Percentiles rank a stretch among this genome's conserved stretches.
These are phyloP conservation scores for Citrus sp. DNA, from an alignment of 345 rosid species.

Conservation along the genomic window DNA sequence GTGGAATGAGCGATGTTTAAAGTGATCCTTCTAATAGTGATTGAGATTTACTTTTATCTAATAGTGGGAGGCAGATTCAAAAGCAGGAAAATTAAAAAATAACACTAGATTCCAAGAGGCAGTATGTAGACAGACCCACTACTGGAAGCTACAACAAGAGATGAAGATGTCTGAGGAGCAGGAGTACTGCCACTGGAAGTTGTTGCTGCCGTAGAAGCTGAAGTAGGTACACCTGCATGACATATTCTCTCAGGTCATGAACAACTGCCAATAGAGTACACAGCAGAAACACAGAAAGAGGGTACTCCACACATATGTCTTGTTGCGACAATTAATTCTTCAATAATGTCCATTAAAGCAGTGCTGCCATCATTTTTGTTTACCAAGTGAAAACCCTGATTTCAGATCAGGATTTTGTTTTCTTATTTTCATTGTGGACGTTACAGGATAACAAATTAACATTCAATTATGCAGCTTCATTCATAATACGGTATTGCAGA, in stretches of 20 bases:
- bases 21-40: background rate
- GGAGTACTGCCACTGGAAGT: constrained; percentile 39
- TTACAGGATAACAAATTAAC: background rate
- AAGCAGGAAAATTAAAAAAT: background rate
- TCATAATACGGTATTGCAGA: background rate
- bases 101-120: background rate
- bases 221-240: constrained; percentile 50
- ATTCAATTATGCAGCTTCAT: background rate
- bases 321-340: background rate
- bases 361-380: background rate
- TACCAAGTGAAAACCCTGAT: background rate
- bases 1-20: background rate
- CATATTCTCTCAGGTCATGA: background rate
- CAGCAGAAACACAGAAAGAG: background rate
- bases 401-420: background rate
- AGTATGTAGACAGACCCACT: constrained; percentile 75
- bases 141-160: constrained; percentile 63
- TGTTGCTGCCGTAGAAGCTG: constrained; percentile 48
- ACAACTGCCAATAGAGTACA: background rate
- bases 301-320: background rate
- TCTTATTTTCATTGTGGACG: background rate
- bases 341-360: background rate
- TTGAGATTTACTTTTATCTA: background rate
- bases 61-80: background rate
- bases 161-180: constrained; percentile 45